Conservation (phyloP, 176 grass and related monocot species). For the Oryza longistaminata region DNA sequence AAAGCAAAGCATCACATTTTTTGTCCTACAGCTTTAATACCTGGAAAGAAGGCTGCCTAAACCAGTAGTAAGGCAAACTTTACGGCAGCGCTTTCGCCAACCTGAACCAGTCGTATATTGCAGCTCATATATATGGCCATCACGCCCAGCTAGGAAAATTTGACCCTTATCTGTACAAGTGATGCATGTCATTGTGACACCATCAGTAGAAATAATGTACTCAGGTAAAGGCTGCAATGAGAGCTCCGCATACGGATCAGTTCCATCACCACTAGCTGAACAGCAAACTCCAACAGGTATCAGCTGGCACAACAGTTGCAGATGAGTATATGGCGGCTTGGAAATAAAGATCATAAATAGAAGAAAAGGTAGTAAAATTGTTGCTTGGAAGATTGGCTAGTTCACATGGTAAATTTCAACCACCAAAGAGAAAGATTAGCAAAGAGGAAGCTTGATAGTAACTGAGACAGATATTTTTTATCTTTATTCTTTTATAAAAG, state of each 20-base stretch:
- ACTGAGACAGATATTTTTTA: not conserved
- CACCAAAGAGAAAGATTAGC: conserved; percentile 3
- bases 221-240: conserved; percentile 93
- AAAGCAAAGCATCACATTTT: conserved; percentile 27
- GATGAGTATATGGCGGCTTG: conserved; percentile 25
- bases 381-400: conserved; percentile 19
- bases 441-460: not conserved
- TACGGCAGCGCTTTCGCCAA: conserved; percentile 90
- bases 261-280: conserved; percentile 74
- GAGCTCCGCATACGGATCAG: conserved; percentile 80
- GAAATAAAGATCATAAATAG: conserved; percentile 9
- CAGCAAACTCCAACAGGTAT: conserved; percentile 93
- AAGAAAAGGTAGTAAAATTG: not conserved
- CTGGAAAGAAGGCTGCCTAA: conserved; percentile 84
- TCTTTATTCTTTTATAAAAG: not conserved
- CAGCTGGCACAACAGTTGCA: conserved; percentile 56
- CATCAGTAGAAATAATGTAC: conserved; percentile 82
- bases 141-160: conserved; percentile 83
- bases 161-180: conserved; percentile 83
- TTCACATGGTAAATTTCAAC: conserved; percentile 6
- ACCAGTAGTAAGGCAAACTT: conserved; percentile 81
- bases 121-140: conserved; percentile 96
- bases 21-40: conserved; percentile 44
- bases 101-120: conserved; percentile 89
- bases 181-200: conserved; percentile 89